Conservation (phyloP, 306 rosid species). For the Vigna nakashimae region DNA sequence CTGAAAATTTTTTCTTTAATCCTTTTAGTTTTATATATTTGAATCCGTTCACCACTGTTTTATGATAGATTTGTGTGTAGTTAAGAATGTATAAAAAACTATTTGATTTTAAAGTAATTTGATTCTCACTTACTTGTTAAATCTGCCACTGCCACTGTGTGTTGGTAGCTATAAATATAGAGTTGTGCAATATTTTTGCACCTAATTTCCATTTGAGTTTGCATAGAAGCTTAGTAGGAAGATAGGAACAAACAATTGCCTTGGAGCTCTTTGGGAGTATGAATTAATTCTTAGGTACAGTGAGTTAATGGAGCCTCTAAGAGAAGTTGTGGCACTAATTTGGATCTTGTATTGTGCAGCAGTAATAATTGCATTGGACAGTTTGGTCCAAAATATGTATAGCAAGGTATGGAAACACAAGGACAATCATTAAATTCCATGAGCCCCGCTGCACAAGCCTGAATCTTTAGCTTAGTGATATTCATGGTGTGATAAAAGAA, state of each 20-base stretch:
- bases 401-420: conserved; percentile 8
- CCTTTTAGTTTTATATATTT: too few relatives aligned
- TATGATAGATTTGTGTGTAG: too few relatives aligned
- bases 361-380: conserved; percentile 4
- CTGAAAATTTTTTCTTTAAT: too few relatives aligned
- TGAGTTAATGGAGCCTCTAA: conserved; percentile 18
- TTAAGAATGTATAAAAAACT: too few relatives aligned
- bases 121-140: too few relatives aligned
- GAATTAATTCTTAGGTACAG: neutral
- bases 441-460: conserved; percentile 21
- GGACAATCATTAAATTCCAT: conserved; percentile 36
- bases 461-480: neutral
- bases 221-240: neutral
- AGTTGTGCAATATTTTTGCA: neutral
- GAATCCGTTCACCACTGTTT: too few relatives aligned
- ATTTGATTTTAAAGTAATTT: too few relatives aligned
- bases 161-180: neutral
- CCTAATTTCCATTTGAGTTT: conserved; percentile 12
- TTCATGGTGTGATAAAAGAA: neutral
- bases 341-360: neutral
- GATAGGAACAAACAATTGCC: neutral
- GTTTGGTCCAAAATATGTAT: conserved; percentile 26
- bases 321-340: conserved; percentile 12
- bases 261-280: neutral
- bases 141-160: neutral